Base-by-base conservation (phyloP, 345 rosid genomes). In the Gossypium ekmanianum region DNA sequence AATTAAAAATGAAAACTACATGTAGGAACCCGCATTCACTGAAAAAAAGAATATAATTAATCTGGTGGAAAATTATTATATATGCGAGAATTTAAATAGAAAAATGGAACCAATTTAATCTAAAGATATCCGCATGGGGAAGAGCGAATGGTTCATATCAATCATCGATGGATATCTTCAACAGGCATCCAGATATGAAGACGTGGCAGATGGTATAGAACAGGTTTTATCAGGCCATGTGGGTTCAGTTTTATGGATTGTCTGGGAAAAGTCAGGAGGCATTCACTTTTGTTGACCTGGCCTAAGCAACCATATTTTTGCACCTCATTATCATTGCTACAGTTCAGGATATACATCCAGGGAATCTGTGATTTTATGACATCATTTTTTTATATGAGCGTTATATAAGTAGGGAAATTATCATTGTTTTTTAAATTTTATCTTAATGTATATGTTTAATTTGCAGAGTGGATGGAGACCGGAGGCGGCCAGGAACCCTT, bases 401-500 rank as follows among this genome's bases (percentile, higher is more conserved):
- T 43, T 22, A 7, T 54, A 3, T 43, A 9, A 39, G 17, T 44
- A 2, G 5, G n/a, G 7, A 57, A 72, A 59, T 47, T 48, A 13
- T 68, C 20, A 20, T 45, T 56, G 3, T 3, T 45, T 67, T 26
- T 50, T 16, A 26, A 14, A 61, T 51, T 55, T 56, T 20, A 11
- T 47, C 7, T 55, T 13, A 67, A 34, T 68, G 39, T 24, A 10
- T 14, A 10, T 75, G 62, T 67, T 3, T 52, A 67, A 67, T 79
- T 75, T 90, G 88, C 94, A 92, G 97, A 81, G 90, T 71, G 91
- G 86, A 65, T 86, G 94, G 96, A 82, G 85, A 68, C 87, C 84
- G 54, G 93, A 86, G 61, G 84, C 18, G 43, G 77, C 34, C 56
- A 84, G 83, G 85, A 92, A 88, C 71, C 97, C 94, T 20, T 92